phyloP scores from a whole-genome alignment of 176 grass and related monocot genomes.

The Lolium multiflorum region DNA sequence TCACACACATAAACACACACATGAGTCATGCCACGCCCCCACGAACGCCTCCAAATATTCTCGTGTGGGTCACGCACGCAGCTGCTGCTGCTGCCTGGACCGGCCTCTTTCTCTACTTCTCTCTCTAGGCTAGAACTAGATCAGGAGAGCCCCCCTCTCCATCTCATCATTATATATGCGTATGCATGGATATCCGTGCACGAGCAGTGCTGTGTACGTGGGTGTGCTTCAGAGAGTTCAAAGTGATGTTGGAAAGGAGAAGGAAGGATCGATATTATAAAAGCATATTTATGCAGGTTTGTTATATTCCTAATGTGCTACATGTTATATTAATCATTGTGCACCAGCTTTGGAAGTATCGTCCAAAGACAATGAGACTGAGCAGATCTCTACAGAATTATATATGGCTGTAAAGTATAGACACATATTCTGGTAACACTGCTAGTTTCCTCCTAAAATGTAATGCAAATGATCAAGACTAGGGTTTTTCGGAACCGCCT shows the following conservation, averaged over 20 bases:
- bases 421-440: not conserved
- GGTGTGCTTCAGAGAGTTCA: slow-evolving; percentile 33
- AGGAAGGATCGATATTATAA: not conserved
- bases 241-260: slow-evolving; percentile 31
- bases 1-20: slow-evolving; percentile 53
- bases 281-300: not conserved
- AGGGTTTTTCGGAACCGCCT: not conserved
- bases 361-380: not conserved
- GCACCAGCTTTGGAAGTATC: not conserved
- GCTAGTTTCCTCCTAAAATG: not conserved
- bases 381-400: not conserved
- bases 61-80: slow-evolving; percentile 51
- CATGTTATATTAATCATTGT: not conserved
- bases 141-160: slow-evolving; percentile 26
- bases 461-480: not conserved
- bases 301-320: not conserved
- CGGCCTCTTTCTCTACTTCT: slow-evolving; percentile 30
- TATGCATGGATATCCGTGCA: slow-evolving; percentile 58
- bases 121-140: slow-evolving; percentile 23
- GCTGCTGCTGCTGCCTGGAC: slow-evolving; percentile 45
- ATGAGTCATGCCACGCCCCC: slow-evolving; percentile 25
- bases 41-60: slow-evolving; percentile 62
- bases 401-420: too few species aligned
- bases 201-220: slow-evolving; percentile 37
- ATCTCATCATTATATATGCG: slow-evolving; percentile 74